Percentiles rank a stretch among this genome's conserved stretches.
phyloP scores from a whole-genome alignment of 1,284 basidiomycete genomes.

The Pterulicium gracile region DNA sequence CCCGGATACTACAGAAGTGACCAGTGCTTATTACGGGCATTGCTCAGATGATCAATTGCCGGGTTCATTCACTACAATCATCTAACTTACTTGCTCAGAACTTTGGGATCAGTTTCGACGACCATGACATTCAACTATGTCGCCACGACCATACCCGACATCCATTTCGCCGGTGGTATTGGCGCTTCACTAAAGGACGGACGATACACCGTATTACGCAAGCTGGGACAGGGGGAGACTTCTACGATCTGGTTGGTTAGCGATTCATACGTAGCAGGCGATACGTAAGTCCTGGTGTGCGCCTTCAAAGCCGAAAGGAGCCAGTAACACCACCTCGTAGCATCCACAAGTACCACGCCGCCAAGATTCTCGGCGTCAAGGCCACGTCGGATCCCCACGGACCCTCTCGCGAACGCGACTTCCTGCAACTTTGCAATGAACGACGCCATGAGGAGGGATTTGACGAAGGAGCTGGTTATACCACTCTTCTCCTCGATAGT shows the following conservation, averaged over 20 bases:
- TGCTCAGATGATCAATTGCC: too few species aligned
- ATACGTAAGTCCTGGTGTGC: not conserved
- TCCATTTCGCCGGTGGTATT: too few species aligned
- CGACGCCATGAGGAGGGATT: not conserved
- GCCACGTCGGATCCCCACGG: slow-evolving; percentile 1
- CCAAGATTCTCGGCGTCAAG: not conserved
- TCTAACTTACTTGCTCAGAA: too few species aligned
- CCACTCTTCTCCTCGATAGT: not conserved
- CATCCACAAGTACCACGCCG: not conserved
- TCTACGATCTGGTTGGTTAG: not conserved
- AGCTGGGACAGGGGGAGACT: not conserved
- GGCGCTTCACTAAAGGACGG: not conserved
- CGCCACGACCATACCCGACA: too few species aligned
- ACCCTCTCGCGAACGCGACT: not conserved
- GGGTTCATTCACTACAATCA: too few species aligned
- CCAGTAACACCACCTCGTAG: not conserved
- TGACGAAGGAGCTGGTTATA: not conserved
- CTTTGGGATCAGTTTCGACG: too few species aligned
- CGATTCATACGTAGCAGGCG: too few species aligned
- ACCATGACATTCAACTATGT: too few species aligned
- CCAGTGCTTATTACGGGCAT: too few species aligned
- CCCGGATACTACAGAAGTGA: too few species aligned
- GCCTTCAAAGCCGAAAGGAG: too few species aligned
- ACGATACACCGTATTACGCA: not conserved
- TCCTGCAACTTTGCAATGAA: not conserved